phyloP scores from a whole-genome alignment of 1,139 yeast species.

The Candida pseudoviswanathii region DNA sequence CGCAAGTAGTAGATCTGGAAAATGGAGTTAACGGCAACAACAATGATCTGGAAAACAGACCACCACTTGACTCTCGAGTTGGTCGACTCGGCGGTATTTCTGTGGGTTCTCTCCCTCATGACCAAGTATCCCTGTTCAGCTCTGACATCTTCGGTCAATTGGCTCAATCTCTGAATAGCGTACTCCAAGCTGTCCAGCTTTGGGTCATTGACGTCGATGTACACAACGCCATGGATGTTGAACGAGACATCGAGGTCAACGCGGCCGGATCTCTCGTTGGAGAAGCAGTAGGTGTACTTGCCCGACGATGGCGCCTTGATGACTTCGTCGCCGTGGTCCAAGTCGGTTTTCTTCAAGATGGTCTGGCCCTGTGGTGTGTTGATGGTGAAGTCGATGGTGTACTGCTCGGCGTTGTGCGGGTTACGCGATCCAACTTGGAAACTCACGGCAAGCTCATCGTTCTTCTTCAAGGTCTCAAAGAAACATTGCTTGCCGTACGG shows the following conservation, averaged over 20 bases:
- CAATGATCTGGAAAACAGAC: conserved; percentile 88
- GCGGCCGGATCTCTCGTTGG: conserved; percentile 75
- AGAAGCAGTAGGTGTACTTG: conserved; percentile 85
- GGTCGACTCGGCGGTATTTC: conserved; percentile 98
- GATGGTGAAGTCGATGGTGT: conserved; percentile 71
- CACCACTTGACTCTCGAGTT: conserved; percentile 98
- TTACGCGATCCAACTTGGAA: conserved; percentile 95
- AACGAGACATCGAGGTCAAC: conserved; percentile 90
- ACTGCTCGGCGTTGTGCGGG: conserved; percentile 74
- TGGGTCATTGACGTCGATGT: conserved; percentile 83
- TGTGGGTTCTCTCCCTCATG: conserved; percentile 94
- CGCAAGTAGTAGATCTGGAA: conserved; percentile 94
- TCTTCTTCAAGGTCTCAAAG: conserved; percentile 75
- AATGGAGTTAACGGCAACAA: conserved; percentile 81
- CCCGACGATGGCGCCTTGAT: conserved; percentile 69
- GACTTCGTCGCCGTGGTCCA: conserved; percentile 81
- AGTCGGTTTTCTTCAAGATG: conserved; percentile 51
- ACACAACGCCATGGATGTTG: conserved; percentile 92
- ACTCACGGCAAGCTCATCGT: conserved; percentile 85
- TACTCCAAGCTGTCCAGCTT: conserved; percentile 81
- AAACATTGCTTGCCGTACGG: conserved; percentile 88
- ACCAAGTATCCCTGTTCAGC: conserved; percentile 93
- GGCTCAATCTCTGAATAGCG: conserved; percentile 76
- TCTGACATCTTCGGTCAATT: conserved; percentile 80
- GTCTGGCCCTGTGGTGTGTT: conserved; percentile 62